phyloP scores from a whole-genome alignment of 495 filamentous ascomycete species.

The Hypoxylon crocopeplum region DNA sequence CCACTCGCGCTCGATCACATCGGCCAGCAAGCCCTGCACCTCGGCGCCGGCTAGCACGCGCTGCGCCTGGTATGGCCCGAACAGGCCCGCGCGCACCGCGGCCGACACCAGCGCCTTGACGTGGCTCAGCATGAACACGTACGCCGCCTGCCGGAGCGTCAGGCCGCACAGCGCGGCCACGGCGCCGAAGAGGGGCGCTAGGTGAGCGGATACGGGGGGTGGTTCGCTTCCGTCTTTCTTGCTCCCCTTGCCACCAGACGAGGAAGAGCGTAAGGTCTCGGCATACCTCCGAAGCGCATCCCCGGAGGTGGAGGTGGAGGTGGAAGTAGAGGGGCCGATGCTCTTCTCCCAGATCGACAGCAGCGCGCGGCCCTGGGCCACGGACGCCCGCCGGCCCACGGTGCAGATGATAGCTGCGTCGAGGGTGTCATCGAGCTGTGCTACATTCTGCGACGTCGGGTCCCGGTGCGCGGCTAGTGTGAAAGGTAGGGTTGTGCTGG shows the following conservation, averaged over 20 bases:
- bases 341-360: conserved; percentile 89
- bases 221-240: conserved; percentile 14
- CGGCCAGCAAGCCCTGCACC: conserved; percentile 67
- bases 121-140: conserved; percentile 87
- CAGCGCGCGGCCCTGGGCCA: conserved; percentile 85
- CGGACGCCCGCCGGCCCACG: conserved; percentile 82
- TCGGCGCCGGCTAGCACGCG: conserved; percentile 72
- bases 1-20: conserved; percentile 67
- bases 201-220: conserved; percentile 65
- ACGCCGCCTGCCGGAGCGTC: conserved; percentile 69
- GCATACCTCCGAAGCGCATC: conserved; percentile 44
- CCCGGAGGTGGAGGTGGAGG: conserved; percentile 5
- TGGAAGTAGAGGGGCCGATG: conserved; percentile 47
- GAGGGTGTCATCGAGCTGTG: conserved; percentile 77
- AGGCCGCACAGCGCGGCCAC: conserved; percentile 70
- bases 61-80: conserved; percentile 94
- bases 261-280: conserved; percentile 37
- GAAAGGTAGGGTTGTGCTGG: conserved; percentile 84
- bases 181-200: conserved; percentile 81
- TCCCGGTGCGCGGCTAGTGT: conserved; percentile 74
- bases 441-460: conserved; percentile 56
- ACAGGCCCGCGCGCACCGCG: conserved; percentile 83
- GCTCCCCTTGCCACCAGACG: neutral
- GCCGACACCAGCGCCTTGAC: conserved; percentile 88
- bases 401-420: conserved; percentile 88